Evolutionary conservation across 176 grass and related monocot species (phyloP).

Genomic region (Oryza punctata): DNA sequence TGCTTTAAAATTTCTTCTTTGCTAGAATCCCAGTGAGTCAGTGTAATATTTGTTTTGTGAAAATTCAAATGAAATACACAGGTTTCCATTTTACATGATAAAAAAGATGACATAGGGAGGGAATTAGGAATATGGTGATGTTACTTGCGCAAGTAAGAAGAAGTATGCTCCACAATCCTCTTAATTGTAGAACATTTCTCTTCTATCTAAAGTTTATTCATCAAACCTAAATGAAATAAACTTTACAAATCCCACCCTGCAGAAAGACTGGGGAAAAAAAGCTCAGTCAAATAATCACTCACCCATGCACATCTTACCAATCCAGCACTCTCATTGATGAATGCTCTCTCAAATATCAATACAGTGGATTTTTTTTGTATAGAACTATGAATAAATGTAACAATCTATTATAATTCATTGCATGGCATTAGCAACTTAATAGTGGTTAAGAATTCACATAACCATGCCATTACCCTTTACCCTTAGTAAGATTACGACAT

Average conservation of each 20-base stretch:
- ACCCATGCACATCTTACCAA: background rate
- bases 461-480: background rate
- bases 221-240: background rate
- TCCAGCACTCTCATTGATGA: background rate
- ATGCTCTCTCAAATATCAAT: background rate
- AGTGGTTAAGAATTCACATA: background rate
- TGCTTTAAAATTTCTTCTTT: background rate
- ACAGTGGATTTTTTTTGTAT: background rate
- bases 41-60: background rate
- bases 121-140: constrained; percentile 5
- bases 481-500: background rate
- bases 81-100: background rate
- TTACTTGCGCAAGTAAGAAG: constrained; percentile 7
- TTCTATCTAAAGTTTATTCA: background rate
- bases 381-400: background rate
- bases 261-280: background rate
- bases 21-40: background rate
- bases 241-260: background rate
- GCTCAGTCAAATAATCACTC: background rate
- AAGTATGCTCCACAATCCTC: background rate
- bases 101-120: background rate
- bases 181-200: background rate
- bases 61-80: background rate
- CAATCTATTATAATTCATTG: background rate
- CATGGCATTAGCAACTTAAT: background rate